Percentiles rank a stretch among this genome's conserved stretches.
phyloP scores from a whole-genome alignment of 352 stramenopile genomes.

The Globisporangium barbulae region DNA sequence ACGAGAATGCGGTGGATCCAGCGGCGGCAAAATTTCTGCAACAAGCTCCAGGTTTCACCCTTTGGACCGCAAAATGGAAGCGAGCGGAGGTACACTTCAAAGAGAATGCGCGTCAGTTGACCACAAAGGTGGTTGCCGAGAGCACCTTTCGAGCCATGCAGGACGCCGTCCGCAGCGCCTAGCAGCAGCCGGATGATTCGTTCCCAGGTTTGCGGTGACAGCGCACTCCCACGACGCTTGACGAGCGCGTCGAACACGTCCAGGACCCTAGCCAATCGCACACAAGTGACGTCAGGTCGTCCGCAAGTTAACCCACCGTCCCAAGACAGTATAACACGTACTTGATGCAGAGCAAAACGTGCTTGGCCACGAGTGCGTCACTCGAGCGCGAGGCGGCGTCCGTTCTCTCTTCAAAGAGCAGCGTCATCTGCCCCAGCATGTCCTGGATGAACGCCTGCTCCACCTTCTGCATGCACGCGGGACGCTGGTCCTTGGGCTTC shows the following conservation, averaged over 20 bases:
- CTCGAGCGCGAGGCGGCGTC: conserved; percentile 23
- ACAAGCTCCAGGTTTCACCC: conserved; percentile 69
- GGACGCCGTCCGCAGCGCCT: conserved; percentile 66
- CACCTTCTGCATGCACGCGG: conserved; percentile 75
- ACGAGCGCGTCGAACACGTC: conserved; percentile 76
- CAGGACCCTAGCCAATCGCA: conserved; percentile 42
- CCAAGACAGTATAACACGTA: conserved; percentile 19
- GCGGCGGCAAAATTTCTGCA: conserved; percentile 85
- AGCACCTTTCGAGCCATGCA: conserved; percentile 71
- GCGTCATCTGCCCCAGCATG: conserved; percentile 83
- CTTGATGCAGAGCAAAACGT: conserved; percentile 71
- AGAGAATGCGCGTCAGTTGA: conserved; percentile 69
- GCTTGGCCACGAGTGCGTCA: conserved; percentile 52
- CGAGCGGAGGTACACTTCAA: conserved; percentile 78
- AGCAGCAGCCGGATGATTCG: conserved; percentile 77
- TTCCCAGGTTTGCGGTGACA: conserved; percentile 82
- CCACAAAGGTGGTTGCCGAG: conserved; percentile 75
- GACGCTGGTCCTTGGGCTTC: conserved; percentile 53
- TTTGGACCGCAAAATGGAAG: conserved; percentile 63
- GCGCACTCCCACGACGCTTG: conserved; percentile 52
- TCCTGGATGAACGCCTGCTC: conserved; percentile 87
- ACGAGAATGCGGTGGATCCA: conserved; percentile 86
- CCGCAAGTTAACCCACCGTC: neutral
- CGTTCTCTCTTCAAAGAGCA: conserved; percentile 80
- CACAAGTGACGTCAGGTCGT: neutral